A percentile compares a stretch with the other conserved stretches of the same genome.
These are phyloP conservation scores for Pseudogymnoascus verrucosus DNA, from an alignment of 2,329 filamentous ascomycete species.

Conservation along the genomic window DNA sequence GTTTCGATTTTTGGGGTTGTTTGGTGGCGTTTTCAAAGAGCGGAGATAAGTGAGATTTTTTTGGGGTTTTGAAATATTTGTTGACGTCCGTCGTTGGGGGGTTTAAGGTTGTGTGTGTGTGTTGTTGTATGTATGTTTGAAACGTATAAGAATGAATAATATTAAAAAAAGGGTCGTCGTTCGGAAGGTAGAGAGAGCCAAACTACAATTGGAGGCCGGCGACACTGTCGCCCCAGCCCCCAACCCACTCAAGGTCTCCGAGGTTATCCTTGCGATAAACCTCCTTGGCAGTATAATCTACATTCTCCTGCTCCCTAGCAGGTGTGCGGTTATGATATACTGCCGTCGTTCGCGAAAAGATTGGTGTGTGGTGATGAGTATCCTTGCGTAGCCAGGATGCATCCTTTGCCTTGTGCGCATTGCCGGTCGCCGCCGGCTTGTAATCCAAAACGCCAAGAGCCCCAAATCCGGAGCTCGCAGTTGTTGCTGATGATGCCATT, in stretches of 20 bases:
- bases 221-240: conserved; percentile 64
- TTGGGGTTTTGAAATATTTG: not conserved
- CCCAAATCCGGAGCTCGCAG: conserved; percentile 34
- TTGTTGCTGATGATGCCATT: conserved; percentile 34
- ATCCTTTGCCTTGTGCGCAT: conserved; percentile 17
- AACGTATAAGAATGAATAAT: conserved; percentile 17
- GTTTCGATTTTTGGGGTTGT: not conserved
- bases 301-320: conserved; percentile 25
- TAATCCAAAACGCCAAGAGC: conserved; percentile 38
- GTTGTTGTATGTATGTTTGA: conserved; percentile 1
- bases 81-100: conserved; percentile 1
- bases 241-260: conserved; percentile 88
- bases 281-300: conserved; percentile 33
- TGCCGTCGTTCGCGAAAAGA: conserved; percentile 3
- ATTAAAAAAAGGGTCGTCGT: conserved; percentile 19
- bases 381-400: conserved; percentile 20
- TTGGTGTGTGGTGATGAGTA: not conserved
- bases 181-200: conserved; percentile 31
- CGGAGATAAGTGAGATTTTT: not conserved
- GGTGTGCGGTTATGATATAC: conserved; percentile 8
- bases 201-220: conserved; percentile 53
- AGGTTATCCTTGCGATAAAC: conserved; percentile 55
- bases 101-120: not conserved
- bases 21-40: not conserved
- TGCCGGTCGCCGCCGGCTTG: conserved; percentile 17